Evolutionary conservation across 83 land plant genomes (phyloP), one percentile per base, ranked within the genome.

Genomic region (Diphasiastrum complanatum): DNA sequence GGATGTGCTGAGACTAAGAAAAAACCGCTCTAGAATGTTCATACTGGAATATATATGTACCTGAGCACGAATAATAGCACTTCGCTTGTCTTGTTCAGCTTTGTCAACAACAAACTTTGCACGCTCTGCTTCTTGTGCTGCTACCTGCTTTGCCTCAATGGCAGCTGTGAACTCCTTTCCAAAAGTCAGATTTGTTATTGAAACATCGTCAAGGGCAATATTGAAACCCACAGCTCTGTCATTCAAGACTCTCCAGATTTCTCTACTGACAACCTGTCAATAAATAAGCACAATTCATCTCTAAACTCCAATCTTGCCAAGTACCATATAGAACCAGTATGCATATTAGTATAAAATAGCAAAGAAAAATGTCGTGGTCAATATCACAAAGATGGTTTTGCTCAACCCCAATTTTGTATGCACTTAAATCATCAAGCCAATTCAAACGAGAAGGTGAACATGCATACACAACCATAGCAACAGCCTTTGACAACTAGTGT

Each of bases 21-120:
- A 19, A 57, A 57, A 10, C 4, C 2, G 12, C 14, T 47, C 23
- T 11, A 61, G 24, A n/a, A n/a, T n/a, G 56, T 47, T 23, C 37
- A 43, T 12, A 34, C 30, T 14, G 19, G 50, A 51, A 51, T 23
- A 38, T 18, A 27, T 20, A 20, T 60, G 60, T 35, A 83, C 93
- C 89, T 87, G 91, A 27, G 95, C 95, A 70, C 91, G 72, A 60
- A 89, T 85, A 25, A 89, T 78, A 25, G 95, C 91, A 78, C 95
- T 83, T 24, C 65, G 69, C 67, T 85, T 88, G 75, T 88, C 95
- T 48, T 88, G 95, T 61, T 88, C 91, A 37, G 95, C 95, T 51
- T 88, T 88, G 47, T 88, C 95, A 28, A 85, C 95, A 47, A 89
- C 77, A 68, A 80, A 89, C 60, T 85, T 89, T 28, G 91, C 91